A percentile compares a stretch with the other conserved stretches of the same genome.
Evolutionary conservation across 768 basidiomycete species (phyloP).

Genomic region (Gautieria morchelliformis): DNA sequence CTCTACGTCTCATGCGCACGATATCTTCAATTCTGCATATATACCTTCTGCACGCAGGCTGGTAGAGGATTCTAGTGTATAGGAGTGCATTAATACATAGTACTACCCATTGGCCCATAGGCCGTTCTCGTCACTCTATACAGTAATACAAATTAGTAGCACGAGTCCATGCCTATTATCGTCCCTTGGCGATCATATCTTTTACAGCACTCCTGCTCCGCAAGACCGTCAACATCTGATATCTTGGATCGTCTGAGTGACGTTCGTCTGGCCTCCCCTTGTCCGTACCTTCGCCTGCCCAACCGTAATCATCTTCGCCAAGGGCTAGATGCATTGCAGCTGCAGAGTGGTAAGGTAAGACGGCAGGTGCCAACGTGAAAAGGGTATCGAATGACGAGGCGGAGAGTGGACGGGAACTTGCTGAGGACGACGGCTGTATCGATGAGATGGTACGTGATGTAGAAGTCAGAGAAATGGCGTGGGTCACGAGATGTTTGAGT

Average conservation of each 20-base stretch:
- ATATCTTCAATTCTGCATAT: too few relatives aligned
- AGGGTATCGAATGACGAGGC: constrained; percentile 67
- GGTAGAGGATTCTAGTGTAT: too few relatives aligned
- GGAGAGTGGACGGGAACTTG: constrained; percentile 40
- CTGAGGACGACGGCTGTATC: constrained; percentile 48
- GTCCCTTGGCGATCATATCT: neutral
- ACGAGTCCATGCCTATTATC: neutral
- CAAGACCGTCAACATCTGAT: neutral
- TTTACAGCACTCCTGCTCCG: neutral
- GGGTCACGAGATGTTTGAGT: constrained; percentile 75
- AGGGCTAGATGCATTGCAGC: constrained; percentile 62
- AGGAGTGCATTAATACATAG: too few relatives aligned
- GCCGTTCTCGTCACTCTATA: neutral
- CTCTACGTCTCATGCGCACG: too few relatives aligned
- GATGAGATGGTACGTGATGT: constrained; percentile 70
- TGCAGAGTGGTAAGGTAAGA: constrained; percentile 71
- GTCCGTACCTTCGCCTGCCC: neutral
- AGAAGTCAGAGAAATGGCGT: constrained; percentile 67
- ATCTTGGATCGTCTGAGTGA: neutral
- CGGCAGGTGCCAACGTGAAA: constrained; percentile 66
- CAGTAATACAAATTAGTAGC: neutral
- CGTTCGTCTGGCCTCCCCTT: neutral
- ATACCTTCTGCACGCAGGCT: too few relatives aligned
- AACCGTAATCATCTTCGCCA: constrained; percentile 36
- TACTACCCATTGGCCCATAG: too few relatives aligned